Base-by-base conservation (phyloP, 768 basidiomycete species). In the Kwoniella shandongensis region DNA sequence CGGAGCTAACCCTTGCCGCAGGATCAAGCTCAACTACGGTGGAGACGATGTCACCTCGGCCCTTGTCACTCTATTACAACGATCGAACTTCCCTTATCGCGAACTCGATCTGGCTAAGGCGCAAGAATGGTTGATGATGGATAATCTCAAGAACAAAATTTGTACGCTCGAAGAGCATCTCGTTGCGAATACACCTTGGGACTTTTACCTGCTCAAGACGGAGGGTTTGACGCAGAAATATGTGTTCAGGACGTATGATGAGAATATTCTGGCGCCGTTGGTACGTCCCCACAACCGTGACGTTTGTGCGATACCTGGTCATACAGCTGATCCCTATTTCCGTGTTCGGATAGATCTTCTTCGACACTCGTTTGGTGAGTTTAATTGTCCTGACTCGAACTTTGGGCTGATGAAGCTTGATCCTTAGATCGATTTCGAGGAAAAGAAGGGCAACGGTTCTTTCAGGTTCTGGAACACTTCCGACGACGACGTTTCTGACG, bases 1-100 rank as follows among this genome's bases (percentile, higher is more conserved):
- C 22, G n/a, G 6, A 36, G 13, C 18, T 36, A 44, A 42, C 10
- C 26, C 38, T 39, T 15, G 22, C n/a, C 59, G 85, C 51, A 80
- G 94, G 42, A 62, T 73, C 35, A 61, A 62, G 23, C 81, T 98
- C 44, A 86, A 86, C 66, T 88, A 90, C 77, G 96, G 91, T 18
- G 92, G 94, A 13, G 88, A 98, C 74, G 96, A 96, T 77, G 87
- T 99, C 70, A 96, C 94, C 2, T 86, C 88, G 61, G 90, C 94
- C 67, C 80, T 94, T 41, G 84, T 85, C 65, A 85, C 88, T 23
- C 79, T 96, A 13, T 80, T 98, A 25, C 81, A 84, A 44, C 84
- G 86, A 44, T 89, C 91, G 47, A 81, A 83, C 40, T 93, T 98
- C 69, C 96, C 96, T 0, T 98, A 96, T 76, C 79, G 84, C 52